Evolutionary conservation across 306 rosid genomes (phyloP).

Genomic region (Pyrus communis): DNA sequence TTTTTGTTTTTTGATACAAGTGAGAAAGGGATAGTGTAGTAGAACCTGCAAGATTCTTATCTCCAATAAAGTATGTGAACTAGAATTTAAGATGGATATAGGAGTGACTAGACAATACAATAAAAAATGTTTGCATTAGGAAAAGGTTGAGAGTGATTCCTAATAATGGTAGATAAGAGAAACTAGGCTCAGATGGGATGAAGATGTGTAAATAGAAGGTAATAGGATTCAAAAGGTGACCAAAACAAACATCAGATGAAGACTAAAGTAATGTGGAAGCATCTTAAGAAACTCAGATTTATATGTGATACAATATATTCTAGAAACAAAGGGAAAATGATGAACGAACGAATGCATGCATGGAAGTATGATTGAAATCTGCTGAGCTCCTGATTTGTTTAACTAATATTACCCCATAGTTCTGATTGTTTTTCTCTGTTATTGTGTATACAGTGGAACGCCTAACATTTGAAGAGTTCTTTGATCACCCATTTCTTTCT

Average conservation of each 20-base stretch:
- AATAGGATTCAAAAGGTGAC: background rate
- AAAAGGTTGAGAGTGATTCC: background rate
- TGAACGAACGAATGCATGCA: background rate
- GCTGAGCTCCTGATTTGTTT: background rate
- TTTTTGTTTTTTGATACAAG: background rate
- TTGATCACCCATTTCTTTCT: conserved; percentile 70
- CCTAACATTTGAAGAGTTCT: conserved; percentile 87
- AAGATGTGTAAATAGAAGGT: background rate
- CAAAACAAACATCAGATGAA: background rate
- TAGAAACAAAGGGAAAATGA: background rate
- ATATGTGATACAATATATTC: background rate
- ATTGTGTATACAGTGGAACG: conserved; percentile 75
- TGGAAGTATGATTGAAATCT: background rate
- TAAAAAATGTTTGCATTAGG: background rate
- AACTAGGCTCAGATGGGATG: background rate
- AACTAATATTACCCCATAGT: background rate
- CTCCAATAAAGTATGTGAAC: background rate
- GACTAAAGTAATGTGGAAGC: background rate
- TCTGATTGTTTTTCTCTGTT: conserved; percentile 7
- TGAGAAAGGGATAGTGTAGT: background rate
- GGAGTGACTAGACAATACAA: background rate
- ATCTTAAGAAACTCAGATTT: background rate
- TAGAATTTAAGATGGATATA: background rate
- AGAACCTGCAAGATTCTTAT: background rate
- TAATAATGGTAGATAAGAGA: background rate